Percentiles rank a stretch among this genome's conserved stretches.
Evolutionary conservation across 179 eudicot species (phyloP).

Genomic region (Amaranthus tricolor): DNA sequence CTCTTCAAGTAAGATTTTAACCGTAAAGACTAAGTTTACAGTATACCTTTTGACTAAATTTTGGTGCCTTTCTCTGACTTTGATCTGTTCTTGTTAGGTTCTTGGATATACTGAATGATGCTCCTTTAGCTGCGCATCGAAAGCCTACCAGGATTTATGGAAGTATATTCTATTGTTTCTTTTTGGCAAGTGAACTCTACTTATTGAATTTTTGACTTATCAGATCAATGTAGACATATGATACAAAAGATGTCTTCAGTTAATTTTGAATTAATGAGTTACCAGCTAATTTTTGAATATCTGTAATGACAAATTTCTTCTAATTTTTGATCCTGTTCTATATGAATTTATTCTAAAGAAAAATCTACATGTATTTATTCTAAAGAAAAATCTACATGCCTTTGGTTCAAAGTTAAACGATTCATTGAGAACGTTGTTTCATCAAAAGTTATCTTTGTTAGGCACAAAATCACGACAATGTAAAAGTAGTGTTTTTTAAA

Average conservation of each 20-base stretch:
- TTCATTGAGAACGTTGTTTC: neutral
- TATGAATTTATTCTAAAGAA: neutral
- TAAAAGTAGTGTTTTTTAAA: neutral
- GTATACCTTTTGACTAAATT: neutral
- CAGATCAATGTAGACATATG: neutral
- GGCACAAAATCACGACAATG: neutral
- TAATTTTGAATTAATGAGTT: neutral
- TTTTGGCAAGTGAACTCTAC: slow-evolving; percentile 68
- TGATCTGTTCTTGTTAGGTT: slow-evolving; percentile 46
- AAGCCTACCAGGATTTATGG: slow-evolving; percentile 78
- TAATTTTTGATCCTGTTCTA: neutral
- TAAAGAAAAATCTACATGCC: neutral
- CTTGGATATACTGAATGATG: slow-evolving; percentile 87
- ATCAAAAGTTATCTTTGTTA: neutral
- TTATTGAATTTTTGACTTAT: slow-evolving; percentile 5
- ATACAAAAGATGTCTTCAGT: neutral
- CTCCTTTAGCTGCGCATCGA: slow-evolving; percentile 88
- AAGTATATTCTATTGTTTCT: slow-evolving; percentile 69
- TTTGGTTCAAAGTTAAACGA: neutral
- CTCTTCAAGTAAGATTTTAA: too few relatives aligned
- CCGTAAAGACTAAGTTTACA: too few relatives aligned
- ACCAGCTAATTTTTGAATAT: neutral
- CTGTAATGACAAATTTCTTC: neutral
- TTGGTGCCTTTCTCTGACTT: neutral
- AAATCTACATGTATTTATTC: neutral